Evolutionary conservation across 164 flowering plant species (phyloP), one percentile per base, ranked within the genome.

Genomic region (Brasenia schreberi): DNA sequence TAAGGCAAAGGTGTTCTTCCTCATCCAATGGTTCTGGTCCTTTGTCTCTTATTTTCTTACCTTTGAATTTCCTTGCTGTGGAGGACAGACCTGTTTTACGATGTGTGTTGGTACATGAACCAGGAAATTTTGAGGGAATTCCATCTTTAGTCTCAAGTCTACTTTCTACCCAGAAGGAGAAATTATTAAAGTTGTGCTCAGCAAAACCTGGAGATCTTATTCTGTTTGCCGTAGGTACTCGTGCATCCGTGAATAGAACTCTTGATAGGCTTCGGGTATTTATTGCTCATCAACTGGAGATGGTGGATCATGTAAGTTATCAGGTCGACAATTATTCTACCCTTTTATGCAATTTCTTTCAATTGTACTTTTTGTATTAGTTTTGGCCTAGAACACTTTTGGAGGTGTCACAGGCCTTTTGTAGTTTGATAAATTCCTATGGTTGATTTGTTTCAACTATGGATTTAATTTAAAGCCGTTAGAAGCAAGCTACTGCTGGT

Each of bases 191-290:
- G 27, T 70, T 72, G 67, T 84, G 88, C 67, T 77, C 79, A 73
- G 94, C 93, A 0, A 75, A 76, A 71, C 74, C 92, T 9, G 96
- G 91, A 64, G 98, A 93, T 80, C 87, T 93, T 64, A 84, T 93
- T 39, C 79, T 93, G 80, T 93, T 93, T 83, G 97, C 91, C 5
- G 84, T 87, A 65, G 97, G 98, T 66, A 69, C 66, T 72, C 76
- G 67, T 63, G 65, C 82, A 68, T 75, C 89, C 19, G 98, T 93
- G 59, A 88, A 88, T 79, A 88, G 71, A 74, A 87, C 92, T 60
- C 82, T 93, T 43, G 97, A 87, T 69, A 85, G 92, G 5, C 87
- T 93, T 53, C 78, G 98, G 74, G 23, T 79, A 45, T 82, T 76
- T 73, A 75, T 86, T 17, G 97, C 90, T 19, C 83, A 84, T 70